These are phyloP conservation scores for Colletotrichum tamarilloi DNA, from an alignment of 2,329 filamentous ascomycete species.

Conservation along the genomic window DNA sequence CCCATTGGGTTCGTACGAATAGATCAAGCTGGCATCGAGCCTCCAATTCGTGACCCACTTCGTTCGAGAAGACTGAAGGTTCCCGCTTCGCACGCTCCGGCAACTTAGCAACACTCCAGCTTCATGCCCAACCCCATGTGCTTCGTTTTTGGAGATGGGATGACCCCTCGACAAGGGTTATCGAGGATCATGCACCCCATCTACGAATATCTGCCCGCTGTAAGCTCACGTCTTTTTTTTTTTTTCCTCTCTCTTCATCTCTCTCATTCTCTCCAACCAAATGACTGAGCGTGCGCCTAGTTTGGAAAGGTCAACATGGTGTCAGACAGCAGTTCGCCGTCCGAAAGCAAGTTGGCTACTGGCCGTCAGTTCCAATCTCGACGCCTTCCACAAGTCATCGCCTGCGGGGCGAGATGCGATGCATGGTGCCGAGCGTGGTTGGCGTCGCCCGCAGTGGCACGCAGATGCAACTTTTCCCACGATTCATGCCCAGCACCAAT, in stretches of 20 bases:
- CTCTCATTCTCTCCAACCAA: background rate
- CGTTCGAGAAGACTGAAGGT: conserved; percentile 20
- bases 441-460: background rate
- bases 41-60: conserved; percentile 17
- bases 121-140: conserved; percentile 22
- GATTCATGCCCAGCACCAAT: background rate
- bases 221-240: background rate
- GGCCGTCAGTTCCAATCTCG: background rate
- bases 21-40: conserved; percentile 24
- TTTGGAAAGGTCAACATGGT: background rate
- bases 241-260: background rate
- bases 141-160: conserved; percentile 7
- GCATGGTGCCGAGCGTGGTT: conserved; percentile 5
- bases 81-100: background rate
- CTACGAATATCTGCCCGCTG: conserved; percentile 1
- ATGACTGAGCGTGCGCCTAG: background rate
- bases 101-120: conserved; percentile 7
- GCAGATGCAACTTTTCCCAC: background rate
- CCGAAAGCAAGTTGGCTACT: background rate
- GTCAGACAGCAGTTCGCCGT: background rate
- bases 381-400: background rate
- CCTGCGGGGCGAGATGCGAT: background rate
- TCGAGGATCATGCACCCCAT: conserved; percentile 14
- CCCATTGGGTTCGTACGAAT: background rate
- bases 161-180: conserved; percentile 18